Percentiles rank a stretch among this genome's conserved stretches.
Evolutionary conservation across 768 basidiomycete species (phyloP).

Genomic region (Kwoniella sp.): DNA sequence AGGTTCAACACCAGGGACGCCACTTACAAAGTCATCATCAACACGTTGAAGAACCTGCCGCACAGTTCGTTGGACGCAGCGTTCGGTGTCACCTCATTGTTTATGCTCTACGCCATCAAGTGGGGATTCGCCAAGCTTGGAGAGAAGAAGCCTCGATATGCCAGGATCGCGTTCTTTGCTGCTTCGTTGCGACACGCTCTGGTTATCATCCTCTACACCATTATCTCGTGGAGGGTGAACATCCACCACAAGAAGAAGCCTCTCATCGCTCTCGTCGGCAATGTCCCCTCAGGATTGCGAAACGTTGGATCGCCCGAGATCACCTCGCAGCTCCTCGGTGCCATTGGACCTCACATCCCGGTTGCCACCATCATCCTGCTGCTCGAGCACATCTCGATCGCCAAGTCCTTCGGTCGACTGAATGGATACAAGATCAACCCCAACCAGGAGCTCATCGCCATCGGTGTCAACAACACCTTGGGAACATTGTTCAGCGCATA

Average conservation of each 20-base stretch:
- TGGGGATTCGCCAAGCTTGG: constrained; percentile 40
- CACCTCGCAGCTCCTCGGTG: constrained; percentile 57
- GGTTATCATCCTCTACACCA: constrained; percentile 68
- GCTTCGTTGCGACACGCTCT: constrained; percentile 51
- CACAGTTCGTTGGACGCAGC: constrained; percentile 74
- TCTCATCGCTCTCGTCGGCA: constrained; percentile 76
- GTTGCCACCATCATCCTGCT: constrained; percentile 58
- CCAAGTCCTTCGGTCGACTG: constrained; percentile 89
- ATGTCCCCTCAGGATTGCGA: constrained; percentile 70
- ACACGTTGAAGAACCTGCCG: constrained; percentile 76
- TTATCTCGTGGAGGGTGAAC: constrained; percentile 81
- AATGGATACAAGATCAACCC: constrained; percentile 84
- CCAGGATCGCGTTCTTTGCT: constrained; percentile 64
- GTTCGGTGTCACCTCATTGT: constrained; percentile 74
- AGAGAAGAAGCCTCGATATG: constrained; percentile 36
- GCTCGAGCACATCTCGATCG: constrained; percentile 93
- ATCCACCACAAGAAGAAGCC: constrained; percentile 62
- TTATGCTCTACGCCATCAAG: constrained; percentile 51
- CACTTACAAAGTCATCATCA: constrained; percentile 84
- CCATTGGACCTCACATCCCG: constrained; percentile 65
- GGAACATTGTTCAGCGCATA: constrained; percentile 88
- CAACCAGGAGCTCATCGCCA: constrained; percentile 91
- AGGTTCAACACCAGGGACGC: constrained; percentile 81
- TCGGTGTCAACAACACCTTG: constrained; percentile 91
- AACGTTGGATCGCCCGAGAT: constrained; percentile 57